Base-by-base conservation (phyloP, 2,329 filamentous ascomycete species). In the Sodiomyces alkalinus region DNA sequence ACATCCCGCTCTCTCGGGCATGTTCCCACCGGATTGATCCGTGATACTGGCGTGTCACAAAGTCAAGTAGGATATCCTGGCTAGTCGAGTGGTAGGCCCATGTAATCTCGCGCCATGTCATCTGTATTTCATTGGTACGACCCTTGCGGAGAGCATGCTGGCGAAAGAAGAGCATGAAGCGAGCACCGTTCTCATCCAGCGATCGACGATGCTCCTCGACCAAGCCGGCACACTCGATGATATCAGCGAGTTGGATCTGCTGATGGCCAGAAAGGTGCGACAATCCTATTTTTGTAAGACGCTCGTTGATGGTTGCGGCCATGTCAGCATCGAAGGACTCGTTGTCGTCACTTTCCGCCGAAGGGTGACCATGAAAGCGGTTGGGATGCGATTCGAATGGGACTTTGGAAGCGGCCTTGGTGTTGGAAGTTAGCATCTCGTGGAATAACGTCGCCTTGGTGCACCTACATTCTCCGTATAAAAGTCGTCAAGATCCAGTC, bases 181-280 rank as follows among this genome's bases (percentile, higher is more conserved):
- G 74, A 7, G 80, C 78, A 4, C 80, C 86, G 43, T 93, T 92
- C 42, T 82, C 80, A 44, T 94, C 86, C 55, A 94, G 79, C 3
- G 85, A 92, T 5, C 82, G 72, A 12, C 83, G 72, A 44, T 94
- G 82, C 43, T 79, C 80, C 47, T 92, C 83, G 1, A 92, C 81
- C 21, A 80, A 70, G 4, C 80, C 79, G 24, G 79, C 72, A 36
- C 85, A 92, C 51, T 92, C 82, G 19, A 90, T 67, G 26, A 86
- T 86, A 43, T 90, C 78, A 11, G 79, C 77, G 2, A 92, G 58
- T 40, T 81, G 79, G 31, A 92, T 87, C 44, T 93, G 85, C 44
- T 92, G 82, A 33, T 81, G 78, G 17, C 78, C 78, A 1, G 83
- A 85, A 1, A 94, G 62, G 37, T 90, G 76, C 1, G 80, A 74